A percentile compares a stretch with the other conserved stretches of the same genome.
Conservation (phyloP, 352 stramenopile genomes). For the Globisporangium splendens region DNA sequence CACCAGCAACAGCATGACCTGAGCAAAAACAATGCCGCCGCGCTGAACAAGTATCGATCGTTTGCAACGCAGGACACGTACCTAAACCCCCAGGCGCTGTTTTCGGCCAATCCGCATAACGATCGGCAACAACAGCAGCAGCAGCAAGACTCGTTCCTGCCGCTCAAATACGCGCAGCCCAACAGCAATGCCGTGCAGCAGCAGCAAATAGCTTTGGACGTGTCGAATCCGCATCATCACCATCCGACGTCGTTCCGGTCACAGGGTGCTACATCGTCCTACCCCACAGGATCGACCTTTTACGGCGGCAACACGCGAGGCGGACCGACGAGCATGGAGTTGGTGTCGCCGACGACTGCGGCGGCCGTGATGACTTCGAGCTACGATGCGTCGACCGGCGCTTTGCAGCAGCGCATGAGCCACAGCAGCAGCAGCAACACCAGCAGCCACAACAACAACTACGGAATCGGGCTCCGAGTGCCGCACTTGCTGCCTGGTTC, state of each 20-base stretch:
- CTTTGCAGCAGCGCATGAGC: constrained; percentile 17
- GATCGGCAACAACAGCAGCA: constrained; percentile 30
- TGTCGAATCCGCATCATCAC: constrained; percentile 8
- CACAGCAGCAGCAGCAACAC: constrained; percentile 4
- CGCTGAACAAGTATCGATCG: constrained; percentile 12
- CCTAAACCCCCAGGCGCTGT: too few relatives aligned
- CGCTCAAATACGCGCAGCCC: neutral
- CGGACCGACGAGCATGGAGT: constrained; percentile 8
- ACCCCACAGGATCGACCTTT: neutral
- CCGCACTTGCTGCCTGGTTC: constrained; percentile 14
- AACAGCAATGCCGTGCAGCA: neutral
- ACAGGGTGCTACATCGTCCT: neutral
- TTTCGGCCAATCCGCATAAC: constrained; percentile 10
- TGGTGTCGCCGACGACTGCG: constrained; percentile 9
- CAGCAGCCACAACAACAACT: neutral
- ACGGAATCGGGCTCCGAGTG: neutral
- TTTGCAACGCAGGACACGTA: constrained; percentile 4
- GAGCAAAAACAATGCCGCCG: neutral
- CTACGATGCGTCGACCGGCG: constrained; percentile 10
- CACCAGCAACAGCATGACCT: constrained; percentile 23
- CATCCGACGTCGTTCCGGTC: constrained; percentile 11
- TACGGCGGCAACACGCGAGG: neutral
- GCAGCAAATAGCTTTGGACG: constrained; percentile 14
- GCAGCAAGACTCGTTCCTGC: constrained; percentile 16
- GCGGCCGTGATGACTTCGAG: constrained; percentile 13